These are phyloP conservation scores for Limnomonas spitsbergensis DNA, from an alignment of 139 green algal genomes.

Conservation along the genomic window DNA sequence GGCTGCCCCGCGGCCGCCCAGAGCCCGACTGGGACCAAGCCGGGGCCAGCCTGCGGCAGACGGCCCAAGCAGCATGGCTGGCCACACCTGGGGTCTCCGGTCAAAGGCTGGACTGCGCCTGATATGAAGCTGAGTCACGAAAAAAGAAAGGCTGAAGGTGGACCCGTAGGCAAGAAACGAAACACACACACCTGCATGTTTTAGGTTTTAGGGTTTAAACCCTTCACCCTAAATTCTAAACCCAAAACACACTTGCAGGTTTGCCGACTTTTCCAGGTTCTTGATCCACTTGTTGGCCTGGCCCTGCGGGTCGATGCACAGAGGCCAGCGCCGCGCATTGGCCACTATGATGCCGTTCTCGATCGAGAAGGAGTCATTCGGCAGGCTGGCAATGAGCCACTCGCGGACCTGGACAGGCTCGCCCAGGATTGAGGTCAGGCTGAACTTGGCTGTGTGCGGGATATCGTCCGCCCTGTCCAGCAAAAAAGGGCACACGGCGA, in stretches of 20 bases:
- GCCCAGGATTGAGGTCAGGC: constrained; percentile 48
- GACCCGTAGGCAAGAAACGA: too few species aligned
- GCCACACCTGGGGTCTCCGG: too few species aligned
- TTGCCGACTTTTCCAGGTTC: constrained; percentile 52
- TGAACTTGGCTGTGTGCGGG: constrained; percentile 50
- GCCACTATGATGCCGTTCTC: constrained; percentile 74
- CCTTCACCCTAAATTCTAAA: too few species aligned
- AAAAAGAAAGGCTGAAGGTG: too few species aligned
- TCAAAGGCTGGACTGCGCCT: too few species aligned
- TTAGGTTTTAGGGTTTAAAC: too few species aligned
- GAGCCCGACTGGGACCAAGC: too few species aligned
- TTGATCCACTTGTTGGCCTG: constrained; percentile 80
- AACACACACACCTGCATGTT: too few species aligned
- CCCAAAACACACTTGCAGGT: constrained; percentile 48
- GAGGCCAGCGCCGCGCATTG: constrained; percentile 63
- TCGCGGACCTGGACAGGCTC: constrained; percentile 50
- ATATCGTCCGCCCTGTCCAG: constrained; percentile 34
- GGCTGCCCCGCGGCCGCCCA: too few species aligned
- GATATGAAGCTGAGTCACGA: too few species aligned
- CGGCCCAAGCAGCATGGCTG: too few species aligned
- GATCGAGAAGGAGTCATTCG: constrained; percentile 70
- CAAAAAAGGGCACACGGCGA: background rate
- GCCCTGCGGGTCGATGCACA: constrained; percentile 72
- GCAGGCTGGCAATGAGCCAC: constrained; percentile 64
- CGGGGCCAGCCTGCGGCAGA: too few species aligned